Conservation (phyloP, 2,329 filamentous ascomycete species). For the Macrophomina phaseolina region DNA sequence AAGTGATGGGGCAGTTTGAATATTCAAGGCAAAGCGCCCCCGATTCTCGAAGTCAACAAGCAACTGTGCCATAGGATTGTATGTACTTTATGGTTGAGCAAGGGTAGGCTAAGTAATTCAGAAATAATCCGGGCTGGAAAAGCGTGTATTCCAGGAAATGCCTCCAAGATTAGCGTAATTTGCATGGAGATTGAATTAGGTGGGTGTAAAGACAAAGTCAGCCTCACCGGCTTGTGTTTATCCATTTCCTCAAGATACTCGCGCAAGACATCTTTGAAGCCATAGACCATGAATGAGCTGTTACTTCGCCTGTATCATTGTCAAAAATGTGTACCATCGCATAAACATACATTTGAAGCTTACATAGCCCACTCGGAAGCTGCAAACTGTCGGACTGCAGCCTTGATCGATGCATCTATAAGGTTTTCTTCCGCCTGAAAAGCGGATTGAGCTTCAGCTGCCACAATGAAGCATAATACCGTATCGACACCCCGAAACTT, state of each 20-base stretch:
- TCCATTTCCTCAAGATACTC: not conserved
- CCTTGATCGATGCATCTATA: slow-evolving; percentile 40
- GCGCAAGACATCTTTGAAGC: not conserved
- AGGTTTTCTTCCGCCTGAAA: slow-evolving; percentile 35
- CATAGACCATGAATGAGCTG: not conserved
- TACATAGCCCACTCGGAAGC: slow-evolving; percentile 40
- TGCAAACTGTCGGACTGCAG: slow-evolving; percentile 39
- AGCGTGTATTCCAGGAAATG: not conserved
- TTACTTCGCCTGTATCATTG: not conserved
- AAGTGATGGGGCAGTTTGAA: not conserved
- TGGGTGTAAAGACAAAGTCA: not conserved
- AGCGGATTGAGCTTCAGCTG: not conserved
- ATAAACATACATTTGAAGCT: not conserved
- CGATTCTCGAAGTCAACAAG: not conserved
- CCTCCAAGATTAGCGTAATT: too few species aligned
- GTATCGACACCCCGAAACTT: not conserved
- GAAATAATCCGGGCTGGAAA: not conserved
- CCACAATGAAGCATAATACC: not conserved
- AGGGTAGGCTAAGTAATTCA: not conserved
- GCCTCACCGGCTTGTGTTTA: not conserved
- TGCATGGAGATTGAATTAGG: not conserved
- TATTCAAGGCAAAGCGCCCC: not conserved
- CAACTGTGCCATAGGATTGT: not conserved
- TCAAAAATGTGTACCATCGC: not conserved
- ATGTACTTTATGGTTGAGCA: not conserved